phyloP scores from a whole-genome alignment of 2,329 filamentous ascomycete species.

The Aspergillus pseudoterreus region DNA sequence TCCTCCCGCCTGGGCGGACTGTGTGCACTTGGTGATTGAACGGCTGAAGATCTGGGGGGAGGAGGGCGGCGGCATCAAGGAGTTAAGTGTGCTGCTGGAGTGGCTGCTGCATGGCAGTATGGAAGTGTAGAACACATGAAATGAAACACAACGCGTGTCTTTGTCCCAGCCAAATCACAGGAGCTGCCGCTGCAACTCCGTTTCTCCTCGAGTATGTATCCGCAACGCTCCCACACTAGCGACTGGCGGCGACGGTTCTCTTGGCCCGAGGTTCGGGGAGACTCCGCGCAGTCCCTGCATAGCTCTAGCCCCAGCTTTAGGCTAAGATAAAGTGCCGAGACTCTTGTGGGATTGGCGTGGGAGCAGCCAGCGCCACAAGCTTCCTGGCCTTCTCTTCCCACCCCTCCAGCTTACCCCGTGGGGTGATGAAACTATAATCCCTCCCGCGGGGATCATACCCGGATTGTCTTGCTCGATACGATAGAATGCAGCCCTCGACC shows the following conservation, averaged over 20 bases:
- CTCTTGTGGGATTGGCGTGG: not conserved
- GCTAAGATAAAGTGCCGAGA: not conserved
- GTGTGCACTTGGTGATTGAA: conserved; percentile 20
- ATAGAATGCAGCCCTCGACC: not conserved
- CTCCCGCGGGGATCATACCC: conserved; percentile 2
- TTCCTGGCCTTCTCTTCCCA: not conserved
- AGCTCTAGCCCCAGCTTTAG: not conserved
- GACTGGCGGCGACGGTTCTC: not conserved
- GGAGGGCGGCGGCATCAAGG: conserved; percentile 22
- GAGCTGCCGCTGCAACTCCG: too few relatives aligned
- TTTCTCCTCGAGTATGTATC: too few relatives aligned
- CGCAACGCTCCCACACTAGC: too few relatives aligned
- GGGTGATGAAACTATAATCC: not conserved
- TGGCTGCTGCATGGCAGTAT: conserved; percentile 21
- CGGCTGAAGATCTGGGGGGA: conserved; percentile 21
- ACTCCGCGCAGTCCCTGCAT: not conserved
- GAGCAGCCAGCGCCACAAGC: not conserved
- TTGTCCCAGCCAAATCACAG: not conserved
- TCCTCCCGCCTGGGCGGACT: conserved; percentile 18
- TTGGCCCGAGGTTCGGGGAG: not conserved
- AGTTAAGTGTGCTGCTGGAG: conserved; percentile 18
- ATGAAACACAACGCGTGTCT: not conserved
- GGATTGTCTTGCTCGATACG: not conserved
- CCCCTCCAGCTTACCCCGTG: not conserved
- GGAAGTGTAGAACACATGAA: not conserved